A percentile compares a stretch with the other conserved stretches of the same genome.
These are phyloP conservation scores for Nakazawaea wickerhamii DNA, from an alignment of 805 yeast genomes.

Conservation along the genomic window DNA sequence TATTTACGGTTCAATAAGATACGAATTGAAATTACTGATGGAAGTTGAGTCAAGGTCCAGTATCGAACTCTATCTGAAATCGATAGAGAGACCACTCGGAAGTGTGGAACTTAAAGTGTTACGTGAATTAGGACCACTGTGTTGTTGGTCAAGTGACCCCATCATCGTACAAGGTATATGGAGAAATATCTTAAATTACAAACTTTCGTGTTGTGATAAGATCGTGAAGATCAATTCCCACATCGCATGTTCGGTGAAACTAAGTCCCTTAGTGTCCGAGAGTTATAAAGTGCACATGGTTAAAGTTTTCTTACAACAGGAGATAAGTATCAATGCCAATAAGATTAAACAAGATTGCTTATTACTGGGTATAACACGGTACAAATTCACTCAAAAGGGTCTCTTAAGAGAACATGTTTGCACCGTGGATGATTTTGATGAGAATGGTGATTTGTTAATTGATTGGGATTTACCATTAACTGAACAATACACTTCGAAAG, in stretches of 20 bases:
- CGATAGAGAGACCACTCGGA: background rate
- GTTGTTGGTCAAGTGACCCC: background rate
- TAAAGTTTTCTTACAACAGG: slow-evolving; percentile 21
- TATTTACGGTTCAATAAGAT: slow-evolving; percentile 2
- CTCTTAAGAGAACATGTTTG: slow-evolving; percentile 12
- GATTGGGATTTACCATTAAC: background rate
- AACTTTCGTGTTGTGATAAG: slow-evolving; percentile 18
- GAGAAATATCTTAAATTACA: slow-evolving; percentile 25
- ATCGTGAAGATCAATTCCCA: slow-evolving; percentile 17
- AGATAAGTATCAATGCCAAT: slow-evolving; percentile 15
- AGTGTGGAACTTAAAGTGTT: background rate
- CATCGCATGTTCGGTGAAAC: slow-evolving; percentile 16
- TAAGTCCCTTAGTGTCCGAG: slow-evolving; percentile 20
- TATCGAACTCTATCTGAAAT: background rate
- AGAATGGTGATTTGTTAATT: slow-evolving; percentile 10
- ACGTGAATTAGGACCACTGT: background rate
- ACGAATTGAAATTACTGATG: background rate
- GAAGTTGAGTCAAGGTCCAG: background rate
- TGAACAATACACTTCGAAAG: background rate
- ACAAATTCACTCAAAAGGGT: slow-evolving; percentile 15
- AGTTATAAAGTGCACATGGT: slow-evolving; percentile 20
- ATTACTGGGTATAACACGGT: background rate
- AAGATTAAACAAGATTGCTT: background rate
- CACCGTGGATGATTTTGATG: background rate
- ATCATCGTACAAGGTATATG: slow-evolving; percentile 22